Conservation (phyloP, 176 grass and related monocot genomes). For the Cenchrus purpureus region DNA sequence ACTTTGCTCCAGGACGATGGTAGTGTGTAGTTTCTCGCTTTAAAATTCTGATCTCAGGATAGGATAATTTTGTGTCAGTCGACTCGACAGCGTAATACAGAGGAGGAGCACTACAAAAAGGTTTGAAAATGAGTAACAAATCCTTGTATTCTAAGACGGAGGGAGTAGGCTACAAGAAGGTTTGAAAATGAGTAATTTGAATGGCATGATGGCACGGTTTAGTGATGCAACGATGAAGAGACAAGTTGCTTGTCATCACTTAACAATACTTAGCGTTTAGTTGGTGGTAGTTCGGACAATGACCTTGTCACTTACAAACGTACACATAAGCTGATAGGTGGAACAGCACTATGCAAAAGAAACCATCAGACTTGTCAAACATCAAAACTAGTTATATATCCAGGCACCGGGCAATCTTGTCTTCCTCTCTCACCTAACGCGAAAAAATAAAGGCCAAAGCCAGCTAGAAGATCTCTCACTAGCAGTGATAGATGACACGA, state of each 20-base stretch:
- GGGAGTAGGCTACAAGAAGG: neutral
- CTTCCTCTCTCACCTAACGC: slow-evolving; percentile 10
- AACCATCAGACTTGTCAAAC: slow-evolving; percentile 22
- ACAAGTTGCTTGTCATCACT: slow-evolving; percentile 13
- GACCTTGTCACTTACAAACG: neutral
- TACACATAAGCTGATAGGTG: slow-evolving; percentile 43
- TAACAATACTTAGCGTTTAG: slow-evolving; percentile 3
- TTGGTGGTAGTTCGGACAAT: slow-evolving; percentile 21
- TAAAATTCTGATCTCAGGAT: too few species aligned
- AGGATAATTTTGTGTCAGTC: too few species aligned
- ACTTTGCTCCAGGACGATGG: neutral
- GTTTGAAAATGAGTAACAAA: too few species aligned
- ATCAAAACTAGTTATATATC: neutral
- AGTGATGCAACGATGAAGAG: slow-evolving; percentile 1
- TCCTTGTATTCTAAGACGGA: too few species aligned
- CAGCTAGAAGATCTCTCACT: neutral
- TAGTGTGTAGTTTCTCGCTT: too few species aligned
- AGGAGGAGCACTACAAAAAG: too few species aligned
- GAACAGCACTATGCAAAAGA: slow-evolving; percentile 45
- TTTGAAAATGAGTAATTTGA: too few species aligned
- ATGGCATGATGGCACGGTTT: too few species aligned
- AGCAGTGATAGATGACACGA: slow-evolving; percentile 20
- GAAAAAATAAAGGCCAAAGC: neutral
- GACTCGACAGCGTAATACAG: too few species aligned
- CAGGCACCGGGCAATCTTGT: neutral